These are phyloP conservation scores for Monosporascus sp. DNA, from an alignment of 2,329 filamentous ascomycete species.

Conservation along the genomic window DNA sequence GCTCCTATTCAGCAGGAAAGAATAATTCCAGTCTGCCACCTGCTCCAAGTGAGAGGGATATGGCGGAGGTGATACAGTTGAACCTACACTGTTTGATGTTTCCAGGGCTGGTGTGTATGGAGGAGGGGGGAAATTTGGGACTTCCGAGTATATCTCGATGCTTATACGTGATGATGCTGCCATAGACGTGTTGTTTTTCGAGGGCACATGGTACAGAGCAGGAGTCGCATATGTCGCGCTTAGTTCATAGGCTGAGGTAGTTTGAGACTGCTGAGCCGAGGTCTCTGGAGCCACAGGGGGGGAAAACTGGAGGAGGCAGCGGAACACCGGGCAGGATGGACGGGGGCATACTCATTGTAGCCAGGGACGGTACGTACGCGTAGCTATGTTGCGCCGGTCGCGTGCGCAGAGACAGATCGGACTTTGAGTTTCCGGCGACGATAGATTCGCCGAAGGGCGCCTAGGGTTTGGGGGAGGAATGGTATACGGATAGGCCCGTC, in stretches of 20 bases:
- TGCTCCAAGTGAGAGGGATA: background rate
- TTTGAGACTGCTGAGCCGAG: background rate
- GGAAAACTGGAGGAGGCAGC: background rate
- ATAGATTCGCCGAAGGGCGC: constrained; percentile 4
- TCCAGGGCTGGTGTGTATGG: constrained; percentile 4
- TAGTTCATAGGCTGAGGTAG: background rate
- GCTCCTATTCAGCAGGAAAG: background rate
- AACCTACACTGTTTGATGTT: background rate
- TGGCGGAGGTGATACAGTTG: background rate
- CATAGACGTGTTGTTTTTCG: background rate
- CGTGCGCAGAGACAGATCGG: background rate
- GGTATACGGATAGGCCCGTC: constrained; percentile 3
- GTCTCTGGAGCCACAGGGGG: background rate
- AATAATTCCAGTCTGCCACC: background rate
- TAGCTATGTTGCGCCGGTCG: background rate
- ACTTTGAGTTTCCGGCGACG: background rate
- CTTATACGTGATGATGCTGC: background rate
- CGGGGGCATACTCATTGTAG: background rate
- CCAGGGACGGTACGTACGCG: background rate
- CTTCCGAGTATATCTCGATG: background rate
- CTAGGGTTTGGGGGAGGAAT: constrained; percentile 14
- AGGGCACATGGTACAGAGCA: background rate
- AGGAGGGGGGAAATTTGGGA: constrained; percentile 2
- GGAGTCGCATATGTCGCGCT: background rate
- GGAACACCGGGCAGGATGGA: background rate